These are phyloP conservation scores for Pyrus hybrid DNA, from an alignment of 331 rosid species.

Conservation along the genomic window DNA sequence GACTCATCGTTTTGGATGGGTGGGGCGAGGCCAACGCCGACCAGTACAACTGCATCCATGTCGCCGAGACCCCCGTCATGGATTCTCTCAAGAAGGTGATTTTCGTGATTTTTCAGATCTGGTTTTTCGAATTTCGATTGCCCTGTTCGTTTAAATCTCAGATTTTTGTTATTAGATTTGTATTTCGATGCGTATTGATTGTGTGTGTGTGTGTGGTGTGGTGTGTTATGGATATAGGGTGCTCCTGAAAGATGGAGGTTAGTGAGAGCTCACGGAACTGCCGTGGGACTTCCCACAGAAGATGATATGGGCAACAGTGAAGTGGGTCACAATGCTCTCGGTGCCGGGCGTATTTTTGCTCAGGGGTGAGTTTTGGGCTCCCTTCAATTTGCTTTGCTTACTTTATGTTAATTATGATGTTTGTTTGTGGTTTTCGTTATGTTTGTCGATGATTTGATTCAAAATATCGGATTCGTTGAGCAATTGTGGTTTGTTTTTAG, in stretches of 20 bases:
- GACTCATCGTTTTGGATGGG: constrained; percentile 75
- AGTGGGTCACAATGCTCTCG: constrained; percentile 97
- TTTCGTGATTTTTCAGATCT: background rate
- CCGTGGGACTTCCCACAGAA: constrained; percentile 90
- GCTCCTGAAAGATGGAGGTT: constrained; percentile 86
- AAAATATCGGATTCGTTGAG: background rate
- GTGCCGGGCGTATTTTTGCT: constrained; percentile 93
- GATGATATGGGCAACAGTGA: constrained; percentile 99
- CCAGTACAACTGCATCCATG: constrained; percentile 73
- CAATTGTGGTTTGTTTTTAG: background rate
- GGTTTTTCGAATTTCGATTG: background rate
- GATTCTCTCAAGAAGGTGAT: constrained; percentile 70
- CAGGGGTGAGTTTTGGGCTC: constrained; percentile 57
- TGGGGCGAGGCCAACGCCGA: constrained; percentile 90
- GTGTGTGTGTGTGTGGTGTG: background rate
- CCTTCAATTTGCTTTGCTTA: background rate
- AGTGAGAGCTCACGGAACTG: constrained; percentile 87
- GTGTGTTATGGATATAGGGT: constrained; percentile 30
- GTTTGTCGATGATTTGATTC: background rate
- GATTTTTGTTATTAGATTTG: background rate
- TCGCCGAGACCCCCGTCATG: constrained; percentile 89
- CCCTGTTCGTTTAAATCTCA: background rate
- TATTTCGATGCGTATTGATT: background rate
- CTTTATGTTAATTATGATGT: background rate
- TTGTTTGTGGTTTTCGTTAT: background rate